Evolutionary conservation across 495 filamentous ascomycete genomes (phyloP).

Genomic region (Astrothelium macrocarpum): DNA sequence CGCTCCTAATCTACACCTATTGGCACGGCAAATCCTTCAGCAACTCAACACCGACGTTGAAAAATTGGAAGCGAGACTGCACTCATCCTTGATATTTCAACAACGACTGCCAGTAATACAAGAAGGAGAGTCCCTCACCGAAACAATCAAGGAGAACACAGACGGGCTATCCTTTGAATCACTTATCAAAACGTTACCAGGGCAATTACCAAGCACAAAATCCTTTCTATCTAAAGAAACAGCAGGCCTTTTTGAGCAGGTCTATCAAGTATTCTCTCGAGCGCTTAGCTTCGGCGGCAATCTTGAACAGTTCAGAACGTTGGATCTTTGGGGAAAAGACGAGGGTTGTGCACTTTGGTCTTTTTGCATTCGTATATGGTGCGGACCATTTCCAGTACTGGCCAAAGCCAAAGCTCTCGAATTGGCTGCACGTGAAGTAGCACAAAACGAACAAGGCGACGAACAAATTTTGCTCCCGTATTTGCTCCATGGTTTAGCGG

Average conservation of each 20-base stretch:
- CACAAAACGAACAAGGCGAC: neutral
- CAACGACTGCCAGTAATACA: constrained; percentile 18
- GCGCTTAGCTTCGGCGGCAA: constrained; percentile 41
- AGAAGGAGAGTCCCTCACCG: constrained; percentile 4
- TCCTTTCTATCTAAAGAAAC: constrained; percentile 25
- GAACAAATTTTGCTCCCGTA: constrained; percentile 69
- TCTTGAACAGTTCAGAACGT: constrained; percentile 47
- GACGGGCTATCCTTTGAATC: constrained; percentile 12
- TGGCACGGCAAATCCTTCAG: constrained; percentile 48
- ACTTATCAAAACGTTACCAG: constrained; percentile 35
- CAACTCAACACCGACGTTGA: constrained; percentile 56
- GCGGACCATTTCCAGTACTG: constrained; percentile 54
- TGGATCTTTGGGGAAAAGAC: constrained; percentile 46
- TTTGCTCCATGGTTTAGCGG: constrained; percentile 58
- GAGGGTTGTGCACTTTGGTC: constrained; percentile 60
- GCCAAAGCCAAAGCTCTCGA: constrained; percentile 11
- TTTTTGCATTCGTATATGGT: constrained; percentile 69
- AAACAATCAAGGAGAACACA: neutral
- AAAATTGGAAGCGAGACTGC: constrained; percentile 59
- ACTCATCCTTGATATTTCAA: constrained; percentile 49
- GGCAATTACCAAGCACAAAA: constrained; percentile 22
- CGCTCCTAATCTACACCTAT: neutral
- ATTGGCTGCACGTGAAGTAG: neutral
- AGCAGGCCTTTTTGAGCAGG: constrained; percentile 38
- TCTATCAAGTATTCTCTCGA: constrained; percentile 55